Conservation (phyloP, 192 early-diverging fungal genomes). For the Backusella tuberculispora region DNA sequence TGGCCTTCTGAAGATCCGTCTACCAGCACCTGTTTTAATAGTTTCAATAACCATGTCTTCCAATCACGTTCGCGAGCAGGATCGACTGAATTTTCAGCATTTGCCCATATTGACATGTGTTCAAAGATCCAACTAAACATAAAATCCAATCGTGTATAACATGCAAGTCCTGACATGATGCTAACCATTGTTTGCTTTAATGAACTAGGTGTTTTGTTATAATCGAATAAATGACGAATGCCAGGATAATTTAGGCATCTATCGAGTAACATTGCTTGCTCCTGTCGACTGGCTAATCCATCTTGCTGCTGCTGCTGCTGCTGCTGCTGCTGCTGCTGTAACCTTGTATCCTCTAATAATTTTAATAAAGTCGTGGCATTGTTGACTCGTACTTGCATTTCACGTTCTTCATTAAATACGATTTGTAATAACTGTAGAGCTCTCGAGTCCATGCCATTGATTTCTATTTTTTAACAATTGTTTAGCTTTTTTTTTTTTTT, state of each 20-base stretch:
- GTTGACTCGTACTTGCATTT: background rate
- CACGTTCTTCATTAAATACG: slow-evolving; percentile 20
- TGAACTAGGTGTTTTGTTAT: slow-evolving; percentile 7
- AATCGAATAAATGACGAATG: background rate
- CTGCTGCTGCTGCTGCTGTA: background rate
- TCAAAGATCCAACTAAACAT: slow-evolving; percentile 28
- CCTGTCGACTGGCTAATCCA: slow-evolving; percentile 17
- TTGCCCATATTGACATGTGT: background rate
- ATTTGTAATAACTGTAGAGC: slow-evolving; percentile 23
- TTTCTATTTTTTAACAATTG: slow-evolving; percentile 4
- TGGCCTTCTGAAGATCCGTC: background rate
- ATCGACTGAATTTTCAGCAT: background rate
- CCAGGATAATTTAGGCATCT: slow-evolving; percentile 13
- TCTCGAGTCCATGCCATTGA: slow-evolving; percentile 2
- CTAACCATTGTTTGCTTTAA: slow-evolving; percentile 12
- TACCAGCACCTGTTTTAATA: slow-evolving; percentile 19
- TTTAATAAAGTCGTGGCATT: slow-evolving; percentile 5
- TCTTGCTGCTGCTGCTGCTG: background rate
- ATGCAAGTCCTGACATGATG: slow-evolving; percentile 22
- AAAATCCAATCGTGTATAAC: slow-evolving; percentile 24
- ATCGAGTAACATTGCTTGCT: slow-evolving; percentile 13
- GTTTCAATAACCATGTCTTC: slow-evolving; percentile 24
- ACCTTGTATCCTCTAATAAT: slow-evolving; percentile 15
- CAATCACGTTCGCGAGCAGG: slow-evolving; percentile 24
- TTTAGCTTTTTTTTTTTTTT: too few relatives aligned